A percentile compares a stretch with the other conserved stretches of the same genome.
Conservation (phyloP, 306 rosid species). For the Begonia loranthoides region DNA sequence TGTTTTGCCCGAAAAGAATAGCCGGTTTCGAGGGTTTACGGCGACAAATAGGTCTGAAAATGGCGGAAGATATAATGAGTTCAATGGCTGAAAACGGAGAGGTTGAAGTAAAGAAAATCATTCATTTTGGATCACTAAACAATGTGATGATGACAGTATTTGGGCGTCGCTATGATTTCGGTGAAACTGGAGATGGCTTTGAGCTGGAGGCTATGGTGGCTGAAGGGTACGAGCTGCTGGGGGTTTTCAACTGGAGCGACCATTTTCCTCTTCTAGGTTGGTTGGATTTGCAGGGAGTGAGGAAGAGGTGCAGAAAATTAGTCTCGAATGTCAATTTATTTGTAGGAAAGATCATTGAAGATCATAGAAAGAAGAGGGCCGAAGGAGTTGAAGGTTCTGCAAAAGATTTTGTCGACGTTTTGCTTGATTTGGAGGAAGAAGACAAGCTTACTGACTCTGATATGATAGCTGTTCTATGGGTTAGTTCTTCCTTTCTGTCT, state of each 20-base stretch:
- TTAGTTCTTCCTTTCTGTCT: background rate
- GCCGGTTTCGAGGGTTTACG: conserved; percentile 11
- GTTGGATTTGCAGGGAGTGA: conserved; percentile 28
- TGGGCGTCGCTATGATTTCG: conserved; percentile 15
- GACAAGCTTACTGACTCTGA: conserved; percentile 23
- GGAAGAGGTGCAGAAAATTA: conserved; percentile 15
- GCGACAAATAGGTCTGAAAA: conserved; percentile 7
- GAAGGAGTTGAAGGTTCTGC: background rate
- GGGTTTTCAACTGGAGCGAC: conserved; percentile 22
- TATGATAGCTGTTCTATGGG: conserved; percentile 35
- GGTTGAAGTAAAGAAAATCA: conserved; percentile 11
- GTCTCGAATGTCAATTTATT: conserved; percentile 17
- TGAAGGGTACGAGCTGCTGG: conserved; percentile 32
- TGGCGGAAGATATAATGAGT: conserved; percentile 8
- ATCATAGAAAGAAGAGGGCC: conserved; percentile 15
- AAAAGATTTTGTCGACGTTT: conserved; percentile 27
- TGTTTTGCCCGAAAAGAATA: conserved; percentile 23
- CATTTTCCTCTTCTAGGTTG: conserved; percentile 25
- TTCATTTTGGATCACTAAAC: conserved; percentile 24
- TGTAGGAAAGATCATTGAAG: conserved; percentile 24
- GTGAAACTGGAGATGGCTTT: background rate
- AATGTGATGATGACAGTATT: conserved; percentile 26
- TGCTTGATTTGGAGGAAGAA: conserved; percentile 18
- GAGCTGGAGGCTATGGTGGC: conserved; percentile 22
- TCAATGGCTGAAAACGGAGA: conserved; percentile 1